phyloP scores from a whole-genome alignment of 257 asterid genomes.

The Salvia miltiorrhiza region DNA sequence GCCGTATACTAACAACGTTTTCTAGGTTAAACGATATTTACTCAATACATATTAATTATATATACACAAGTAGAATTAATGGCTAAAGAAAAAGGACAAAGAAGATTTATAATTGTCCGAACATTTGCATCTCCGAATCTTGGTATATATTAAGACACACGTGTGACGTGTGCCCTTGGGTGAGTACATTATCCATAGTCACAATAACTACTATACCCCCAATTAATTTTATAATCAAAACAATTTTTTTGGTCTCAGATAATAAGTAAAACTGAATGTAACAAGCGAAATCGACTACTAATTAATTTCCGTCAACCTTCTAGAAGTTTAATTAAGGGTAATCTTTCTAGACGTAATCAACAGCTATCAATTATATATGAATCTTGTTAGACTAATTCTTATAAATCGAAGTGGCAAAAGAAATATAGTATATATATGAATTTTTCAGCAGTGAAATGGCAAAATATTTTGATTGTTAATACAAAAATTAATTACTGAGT shows the following conservation, averaged over 20 bases:
- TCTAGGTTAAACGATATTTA: too few species aligned
- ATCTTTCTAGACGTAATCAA: not conserved
- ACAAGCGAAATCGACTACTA: not conserved
- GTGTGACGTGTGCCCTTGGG: too few species aligned
- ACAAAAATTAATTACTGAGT: slow-evolving; percentile 19
- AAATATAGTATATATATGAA: not conserved
- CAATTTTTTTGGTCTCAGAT: not conserved
- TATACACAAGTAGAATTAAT: too few species aligned
- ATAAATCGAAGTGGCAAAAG: not conserved
- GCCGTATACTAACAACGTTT: too few species aligned
- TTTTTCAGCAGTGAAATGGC: not conserved
- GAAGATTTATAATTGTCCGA: too few species aligned
- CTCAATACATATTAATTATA: too few species aligned
- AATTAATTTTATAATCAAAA: too few species aligned
- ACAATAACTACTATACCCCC: not conserved
- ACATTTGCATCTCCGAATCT: too few species aligned
- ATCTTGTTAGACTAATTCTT: not conserved
- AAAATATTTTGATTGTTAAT: not conserved
- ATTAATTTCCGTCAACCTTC: not conserved
- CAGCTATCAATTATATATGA: not conserved
- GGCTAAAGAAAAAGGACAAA: too few species aligned
- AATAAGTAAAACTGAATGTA: not conserved
- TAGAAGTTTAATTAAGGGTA: not conserved
- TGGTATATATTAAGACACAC: too few species aligned
- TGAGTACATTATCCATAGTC: too few species aligned